Base-by-base conservation (phyloP, 768 basidiomycete genomes). In the Amanita muscaria region DNA sequence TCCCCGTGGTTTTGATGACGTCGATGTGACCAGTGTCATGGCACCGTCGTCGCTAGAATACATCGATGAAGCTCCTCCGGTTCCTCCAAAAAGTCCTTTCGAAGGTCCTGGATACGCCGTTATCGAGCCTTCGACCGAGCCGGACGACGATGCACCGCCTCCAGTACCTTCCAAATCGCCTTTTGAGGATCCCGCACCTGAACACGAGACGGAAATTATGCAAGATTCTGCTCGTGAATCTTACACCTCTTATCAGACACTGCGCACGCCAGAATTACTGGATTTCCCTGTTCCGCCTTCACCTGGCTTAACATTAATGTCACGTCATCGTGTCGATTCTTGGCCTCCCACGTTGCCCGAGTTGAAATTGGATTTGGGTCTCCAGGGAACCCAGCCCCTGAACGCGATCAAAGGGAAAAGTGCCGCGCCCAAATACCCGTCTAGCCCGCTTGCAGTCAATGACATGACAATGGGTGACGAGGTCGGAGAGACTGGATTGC, bases 311-410 rank as follows among this genome's bases (percentile, higher is more conserved):
- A 49, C 60, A 37, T 51, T 53, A 32, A 47, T 61, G 22, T 56
- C 63, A 25, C 62, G 66, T 48, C 61, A 65, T 48, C 70, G 76
- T 46, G 54, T 76, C 46, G 59, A 73, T 33, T 77, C 77, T 2
- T 55, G 47, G 23, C 77, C 79, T 30, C 77, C 77, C 7, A 68
- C 56, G 27, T 64, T 79, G 7, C 79, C 77, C 16, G 77, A 78
- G 55, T 72, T 77, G 54, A 42, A 62, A 35, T 48, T 75, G 24
- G 64, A 66, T 2, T 71, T 69, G 12, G 25, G 27, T 2, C 10
- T 29, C 3, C 18, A 40, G 24, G 19, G 12, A 6, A 14, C n/a
- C 2, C 22, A 23, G 27, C 9, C 27, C 15, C 29, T 25, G n/a
- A 32, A 12, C 23, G 22, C 22, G 23, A 12, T 24, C 53, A 56